phyloP scores from a whole-genome alignment of 139 green algal species.

The Pseudopediastrum boryanum region DNA sequence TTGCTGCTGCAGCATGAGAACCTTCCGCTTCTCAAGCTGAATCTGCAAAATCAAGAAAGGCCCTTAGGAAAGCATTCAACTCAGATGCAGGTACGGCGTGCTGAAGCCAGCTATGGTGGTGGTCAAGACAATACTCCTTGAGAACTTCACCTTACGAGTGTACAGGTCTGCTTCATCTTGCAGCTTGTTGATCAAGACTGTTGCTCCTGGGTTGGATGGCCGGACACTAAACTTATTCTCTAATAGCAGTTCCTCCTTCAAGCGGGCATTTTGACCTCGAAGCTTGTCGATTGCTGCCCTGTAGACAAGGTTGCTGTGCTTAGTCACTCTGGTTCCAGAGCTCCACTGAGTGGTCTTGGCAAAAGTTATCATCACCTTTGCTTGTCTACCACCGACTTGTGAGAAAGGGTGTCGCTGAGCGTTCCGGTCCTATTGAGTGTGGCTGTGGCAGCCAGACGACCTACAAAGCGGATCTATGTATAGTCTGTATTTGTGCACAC shows the following conservation, averaged over 20 bases:
- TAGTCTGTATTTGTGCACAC: too few species aligned
- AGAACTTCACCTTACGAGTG: constrained; percentile 42
- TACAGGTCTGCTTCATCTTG: constrained; percentile 47
- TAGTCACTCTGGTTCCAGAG: too few species aligned
- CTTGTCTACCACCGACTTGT: constrained; percentile 68
- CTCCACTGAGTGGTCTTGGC: neutral
- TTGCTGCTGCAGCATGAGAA: constrained; percentile 54
- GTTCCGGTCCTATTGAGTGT: neutral
- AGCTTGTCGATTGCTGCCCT: constrained; percentile 86
- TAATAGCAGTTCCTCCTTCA: constrained; percentile 90
- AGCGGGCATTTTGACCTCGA: constrained; percentile 74
- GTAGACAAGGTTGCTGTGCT: too few species aligned
- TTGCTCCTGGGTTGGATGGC: constrained; percentile 34
- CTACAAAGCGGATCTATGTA: too few species aligned
- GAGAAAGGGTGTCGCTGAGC: constrained; percentile 50
- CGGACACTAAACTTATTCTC: constrained; percentile 90
- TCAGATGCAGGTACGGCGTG: neutral
- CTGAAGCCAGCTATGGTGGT: neutral
- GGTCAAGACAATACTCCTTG: neutral
- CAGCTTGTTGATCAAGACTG: constrained; percentile 43
- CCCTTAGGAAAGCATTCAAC: too few species aligned
- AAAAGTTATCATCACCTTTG: constrained; percentile 37
- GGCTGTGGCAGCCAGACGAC: too few species aligned
- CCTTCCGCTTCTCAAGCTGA: constrained; percentile 61
- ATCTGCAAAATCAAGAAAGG: too few species aligned